Evolutionary conservation across 2,329 filamentous ascomycete species (phyloP).

Genomic region (Paecilomyces dactylethromorphus): DNA sequence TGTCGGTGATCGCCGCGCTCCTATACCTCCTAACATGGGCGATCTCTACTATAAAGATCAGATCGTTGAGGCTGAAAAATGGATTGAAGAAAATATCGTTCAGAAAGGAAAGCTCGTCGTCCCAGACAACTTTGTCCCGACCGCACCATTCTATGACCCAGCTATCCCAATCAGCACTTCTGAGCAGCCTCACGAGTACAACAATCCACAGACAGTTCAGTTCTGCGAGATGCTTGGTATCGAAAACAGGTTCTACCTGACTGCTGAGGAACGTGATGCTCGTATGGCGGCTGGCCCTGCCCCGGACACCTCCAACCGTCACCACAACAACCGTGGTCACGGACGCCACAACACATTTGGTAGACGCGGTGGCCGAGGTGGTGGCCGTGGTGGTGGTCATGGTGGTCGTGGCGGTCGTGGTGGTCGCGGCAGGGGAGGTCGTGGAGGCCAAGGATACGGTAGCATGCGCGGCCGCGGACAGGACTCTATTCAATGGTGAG

Average conservation of each 20-base stretch:
- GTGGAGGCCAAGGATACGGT: slow-evolving; percentile 12
- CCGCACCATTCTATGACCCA: slow-evolving; percentile 64
- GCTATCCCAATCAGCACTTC: slow-evolving; percentile 51
- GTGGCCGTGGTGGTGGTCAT: slow-evolving; percentile 12
- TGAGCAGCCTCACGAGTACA: slow-evolving; percentile 71
- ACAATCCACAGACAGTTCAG: slow-evolving; percentile 73
- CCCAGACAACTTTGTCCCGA: slow-evolving; percentile 70
- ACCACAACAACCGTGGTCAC: slow-evolving; percentile 4
- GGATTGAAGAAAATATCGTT: slow-evolving; percentile 74
- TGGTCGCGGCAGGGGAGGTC: slow-evolving; percentile 13
- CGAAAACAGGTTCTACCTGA: slow-evolving; percentile 67
- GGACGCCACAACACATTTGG: slow-evolving; percentile 3
- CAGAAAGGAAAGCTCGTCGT: slow-evolving; percentile 56
- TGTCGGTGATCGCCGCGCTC: slow-evolving; percentile 54
- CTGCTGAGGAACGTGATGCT: slow-evolving; percentile 60
- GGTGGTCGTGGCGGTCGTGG: slow-evolving; percentile 12
- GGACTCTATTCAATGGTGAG: neutral
- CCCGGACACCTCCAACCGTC: slow-evolving; percentile 24
- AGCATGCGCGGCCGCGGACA: slow-evolving; percentile 11
- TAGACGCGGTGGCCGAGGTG: slow-evolving; percentile 11
- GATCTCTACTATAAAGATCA: slow-evolving; percentile 61
- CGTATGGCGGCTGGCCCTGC: slow-evolving; percentile 55
- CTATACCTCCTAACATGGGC: slow-evolving; percentile 55
- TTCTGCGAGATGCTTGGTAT: slow-evolving; percentile 78
- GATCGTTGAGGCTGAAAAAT: slow-evolving; percentile 65